A percentile compares a stretch with the other conserved stretches of the same genome.
These are phyloP conservation scores for Miamiensis avidus DNA, from an alignment of 169 alveolate genomes.

Conservation along the genomic window DNA sequence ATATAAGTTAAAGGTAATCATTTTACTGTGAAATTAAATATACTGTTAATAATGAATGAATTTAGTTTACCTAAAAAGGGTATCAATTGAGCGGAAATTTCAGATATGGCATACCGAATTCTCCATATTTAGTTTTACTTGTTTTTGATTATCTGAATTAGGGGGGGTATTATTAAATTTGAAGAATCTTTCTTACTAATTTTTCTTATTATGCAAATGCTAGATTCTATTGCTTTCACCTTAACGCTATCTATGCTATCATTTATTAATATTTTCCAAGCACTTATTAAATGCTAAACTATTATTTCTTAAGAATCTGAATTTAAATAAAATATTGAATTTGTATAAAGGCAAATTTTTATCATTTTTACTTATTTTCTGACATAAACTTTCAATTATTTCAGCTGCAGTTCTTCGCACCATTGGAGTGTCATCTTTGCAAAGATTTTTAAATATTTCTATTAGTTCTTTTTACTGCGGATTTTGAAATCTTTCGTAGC, in stretches of 20 bases:
- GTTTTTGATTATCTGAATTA: neutral
- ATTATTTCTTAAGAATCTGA: slow-evolving; percentile 16
- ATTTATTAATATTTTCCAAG: slow-evolving; percentile 15
- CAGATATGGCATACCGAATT: slow-evolving; percentile 45
- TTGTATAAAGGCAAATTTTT: neutral
- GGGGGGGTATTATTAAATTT: no score
- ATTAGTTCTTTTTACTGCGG: slow-evolving; percentile 22
- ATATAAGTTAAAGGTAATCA: slow-evolving; percentile 3
- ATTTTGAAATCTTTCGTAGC: slow-evolving; percentile 9
- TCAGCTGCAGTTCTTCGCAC: slow-evolving; percentile 48
- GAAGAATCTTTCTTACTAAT: neutral
- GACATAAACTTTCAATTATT: slow-evolving; percentile 20
- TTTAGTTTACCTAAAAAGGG: slow-evolving; percentile 1
- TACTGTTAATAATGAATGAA: neutral
- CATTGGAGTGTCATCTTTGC: slow-evolving; percentile 56
- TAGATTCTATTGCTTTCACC: slow-evolving; percentile 39
- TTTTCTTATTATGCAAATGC: no score
- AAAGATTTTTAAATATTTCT: slow-evolving; percentile 27
- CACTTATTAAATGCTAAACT: slow-evolving; percentile 18
- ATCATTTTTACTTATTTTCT: neutral
- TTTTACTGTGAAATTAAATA: neutral
- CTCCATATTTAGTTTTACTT: slow-evolving; percentile 18
- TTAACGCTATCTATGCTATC: slow-evolving; percentile 39
- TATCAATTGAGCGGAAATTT: slow-evolving; percentile 19
- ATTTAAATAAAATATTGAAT: neutral